Conservation (phyloP, 352 stramenopile genomes). For the Halophytophthora batemanensis region DNA sequence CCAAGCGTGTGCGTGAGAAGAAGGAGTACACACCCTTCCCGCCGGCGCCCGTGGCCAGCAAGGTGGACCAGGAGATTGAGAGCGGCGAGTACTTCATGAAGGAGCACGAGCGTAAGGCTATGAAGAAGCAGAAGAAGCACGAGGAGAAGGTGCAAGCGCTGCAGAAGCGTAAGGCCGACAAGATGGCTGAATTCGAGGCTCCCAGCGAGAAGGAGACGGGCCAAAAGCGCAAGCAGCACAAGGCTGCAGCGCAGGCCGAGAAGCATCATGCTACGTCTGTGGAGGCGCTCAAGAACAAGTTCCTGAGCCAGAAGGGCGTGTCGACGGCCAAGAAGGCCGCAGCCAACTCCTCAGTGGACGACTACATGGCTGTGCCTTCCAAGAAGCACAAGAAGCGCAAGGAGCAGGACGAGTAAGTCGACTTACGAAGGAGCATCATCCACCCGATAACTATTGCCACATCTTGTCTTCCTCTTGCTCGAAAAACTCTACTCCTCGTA, state of each 20-base stretch:
- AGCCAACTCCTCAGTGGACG: slow-evolving; percentile 38
- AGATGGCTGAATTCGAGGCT: slow-evolving; percentile 68
- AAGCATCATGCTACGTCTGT: slow-evolving; percentile 56
- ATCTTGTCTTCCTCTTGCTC: background rate
- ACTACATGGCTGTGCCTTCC: slow-evolving; percentile 62
- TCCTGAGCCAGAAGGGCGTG: slow-evolving; percentile 62
- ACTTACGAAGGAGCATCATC: background rate
- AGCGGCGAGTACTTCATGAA: slow-evolving; percentile 99
- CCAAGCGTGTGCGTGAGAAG: slow-evolving; percentile 87
- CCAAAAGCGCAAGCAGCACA: slow-evolving; percentile 82
- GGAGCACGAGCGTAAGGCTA: slow-evolving; percentile 91
- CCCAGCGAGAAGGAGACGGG: slow-evolving; percentile 71
- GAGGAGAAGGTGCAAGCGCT: slow-evolving; percentile 55
- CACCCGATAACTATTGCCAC: slow-evolving; percentile 2
- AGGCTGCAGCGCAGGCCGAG: slow-evolving; percentile 34
- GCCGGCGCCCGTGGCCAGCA: slow-evolving; percentile 92
- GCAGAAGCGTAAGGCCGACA: slow-evolving; percentile 71
- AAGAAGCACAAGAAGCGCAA: slow-evolving; percentile 52
- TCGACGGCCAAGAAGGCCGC: slow-evolving; percentile 34
- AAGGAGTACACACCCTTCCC: slow-evolving; percentile 99
- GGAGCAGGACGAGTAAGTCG: slow-evolving; percentile 26
- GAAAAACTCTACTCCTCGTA: too few relatives aligned
- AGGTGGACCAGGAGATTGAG: slow-evolving; percentile 98
- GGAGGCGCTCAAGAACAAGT: slow-evolving; percentile 79
- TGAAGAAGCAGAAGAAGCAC: slow-evolving; percentile 89